These are phyloP conservation scores for Chimonanthus salicifolius DNA, from an alignment of 164 flowering plant species.

Conservation along the genomic window DNA sequence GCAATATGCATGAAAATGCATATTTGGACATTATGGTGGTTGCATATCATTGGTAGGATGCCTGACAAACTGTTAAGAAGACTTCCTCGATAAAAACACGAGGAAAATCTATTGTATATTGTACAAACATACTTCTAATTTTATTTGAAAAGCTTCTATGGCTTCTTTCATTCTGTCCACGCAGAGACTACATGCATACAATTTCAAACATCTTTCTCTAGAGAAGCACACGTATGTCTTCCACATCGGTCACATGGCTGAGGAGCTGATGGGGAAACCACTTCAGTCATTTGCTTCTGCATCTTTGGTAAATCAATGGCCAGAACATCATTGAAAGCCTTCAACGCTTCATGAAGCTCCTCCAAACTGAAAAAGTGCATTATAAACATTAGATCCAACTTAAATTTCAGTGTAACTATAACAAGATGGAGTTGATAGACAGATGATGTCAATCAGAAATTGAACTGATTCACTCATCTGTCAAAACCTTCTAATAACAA, in stretches of 20 bases:
- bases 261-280: constrained; percentile 20
- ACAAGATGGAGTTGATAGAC: neutral
- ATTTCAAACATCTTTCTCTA: constrained; percentile 13
- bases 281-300: constrained; percentile 47
- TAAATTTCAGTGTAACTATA: neutral
- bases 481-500: too few relatives aligned
- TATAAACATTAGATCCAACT: neutral
- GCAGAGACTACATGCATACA: neutral
- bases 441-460: neutral
- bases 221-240: constrained; percentile 31
- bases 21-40: neutral
- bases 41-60: constrained; percentile 1
- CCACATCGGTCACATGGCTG: constrained; percentile 77
- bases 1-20: neutral
- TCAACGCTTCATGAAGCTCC: constrained; percentile 73
- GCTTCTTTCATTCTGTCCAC: neutral
- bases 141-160: neutral
- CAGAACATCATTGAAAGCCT: constrained; percentile 66
- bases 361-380: constrained; percentile 47
- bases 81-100: too few relatives aligned
- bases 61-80: neutral
- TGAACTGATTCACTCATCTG: neutral
- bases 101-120: neutral
- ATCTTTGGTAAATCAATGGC: constrained; percentile 69
- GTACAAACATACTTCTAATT: neutral